A percentile compares a stretch with the other conserved stretches of the same genome.
phyloP scores from a whole-genome alignment of 2,329 filamentous ascomycete species.

The Thermoascus crustaceus region DNA sequence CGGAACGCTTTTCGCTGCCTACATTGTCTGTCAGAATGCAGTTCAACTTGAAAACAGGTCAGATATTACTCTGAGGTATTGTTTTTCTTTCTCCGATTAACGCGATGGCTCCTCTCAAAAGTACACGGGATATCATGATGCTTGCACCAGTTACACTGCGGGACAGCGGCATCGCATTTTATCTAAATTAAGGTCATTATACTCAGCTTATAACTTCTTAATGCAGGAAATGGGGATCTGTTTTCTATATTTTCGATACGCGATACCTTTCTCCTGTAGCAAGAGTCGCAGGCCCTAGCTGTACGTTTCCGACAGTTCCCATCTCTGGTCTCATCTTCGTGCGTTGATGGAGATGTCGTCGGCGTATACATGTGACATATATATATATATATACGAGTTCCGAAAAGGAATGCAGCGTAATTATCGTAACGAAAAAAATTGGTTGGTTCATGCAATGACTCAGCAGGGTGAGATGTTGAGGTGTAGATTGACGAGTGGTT shows the following conservation, averaged over 20 bases:
- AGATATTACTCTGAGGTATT: conserved; percentile 3
- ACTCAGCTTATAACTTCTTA: background rate
- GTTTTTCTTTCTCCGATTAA: conserved; percentile 20
- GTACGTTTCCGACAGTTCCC: background rate
- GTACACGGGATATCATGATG: conserved; percentile 43
- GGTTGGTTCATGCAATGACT: too few species aligned
- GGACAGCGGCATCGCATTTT: conserved; percentile 40
- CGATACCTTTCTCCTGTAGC: conserved; percentile 1
- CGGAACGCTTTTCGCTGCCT: conserved; percentile 19
- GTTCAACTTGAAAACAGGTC: conserved; percentile 3
- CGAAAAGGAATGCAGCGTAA: too few species aligned
- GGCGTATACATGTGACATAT: background rate
- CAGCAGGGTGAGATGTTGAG: too few species aligned
- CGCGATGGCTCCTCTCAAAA: conserved; percentile 28
- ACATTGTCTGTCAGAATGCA: background rate
- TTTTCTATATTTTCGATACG: background rate
- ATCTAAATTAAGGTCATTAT: conserved; percentile 28
- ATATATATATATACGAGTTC: too few species aligned
- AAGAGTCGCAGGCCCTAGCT: background rate
- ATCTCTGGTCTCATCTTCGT: background rate
- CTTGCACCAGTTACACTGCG: conserved; percentile 44
- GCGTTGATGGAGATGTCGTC: background rate
- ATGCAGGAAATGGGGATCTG: background rate
- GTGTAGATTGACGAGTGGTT: too few species aligned
- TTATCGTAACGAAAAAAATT: too few species aligned